Evolutionary conservation across 768 basidiomycete genomes (phyloP), one percentile per base, ranked within the genome.

Genomic region (Ramaria rubella): DNA sequence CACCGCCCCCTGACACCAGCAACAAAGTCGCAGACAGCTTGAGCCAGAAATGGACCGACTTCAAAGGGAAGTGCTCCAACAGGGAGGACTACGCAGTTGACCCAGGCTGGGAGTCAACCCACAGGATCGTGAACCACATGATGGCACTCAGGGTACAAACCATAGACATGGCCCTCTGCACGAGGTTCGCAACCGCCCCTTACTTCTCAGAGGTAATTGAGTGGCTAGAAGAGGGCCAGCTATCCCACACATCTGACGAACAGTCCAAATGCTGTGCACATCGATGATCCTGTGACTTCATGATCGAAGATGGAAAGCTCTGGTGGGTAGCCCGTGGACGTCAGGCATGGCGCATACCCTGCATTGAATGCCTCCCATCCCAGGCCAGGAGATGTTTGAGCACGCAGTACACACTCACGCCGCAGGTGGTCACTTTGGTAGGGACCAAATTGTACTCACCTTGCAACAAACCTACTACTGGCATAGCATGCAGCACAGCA

Each of bases 361-460:
- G n/a, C 11, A 38, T 11, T 38, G 36, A 11, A 38, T 38, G n/a
- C n/a, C n/a, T n/a, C n/a, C n/a, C 36, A n/a, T n/a, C 36, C 36
- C n/a, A 11, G n/a, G 36, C 36, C 36, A 38, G n/a, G n/a, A n/a
- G 36, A 38, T n/a, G 11, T 38, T n/a, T n/a, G 68, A 49, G 31
- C 23, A 17, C 1, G 61, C 58, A 14, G 49, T 29, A 43, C 27
- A 1, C 50, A 40, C 17, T 24, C 66, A 58, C 50, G 56, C 12
- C 9, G n/a, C 14, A 34, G 46, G 49, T 0, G 72, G 72, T 0
- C 74, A 75, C 52, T 74, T 66, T 59, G 66, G 68, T 1, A 53
- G 69, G 0, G 73, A 76, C 57, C n/a, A n/a, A n/a, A n/a, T n/a
- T n/a, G n/a, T n/a, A n/a, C n/a, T n/a, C n/a, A n/a, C n/a, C n/a